Percentiles rank a stretch among this genome's conserved stretches.
phyloP scores from a whole-genome alignment of 169 alveolate genomes.

The Eimeria zaria region DNA sequence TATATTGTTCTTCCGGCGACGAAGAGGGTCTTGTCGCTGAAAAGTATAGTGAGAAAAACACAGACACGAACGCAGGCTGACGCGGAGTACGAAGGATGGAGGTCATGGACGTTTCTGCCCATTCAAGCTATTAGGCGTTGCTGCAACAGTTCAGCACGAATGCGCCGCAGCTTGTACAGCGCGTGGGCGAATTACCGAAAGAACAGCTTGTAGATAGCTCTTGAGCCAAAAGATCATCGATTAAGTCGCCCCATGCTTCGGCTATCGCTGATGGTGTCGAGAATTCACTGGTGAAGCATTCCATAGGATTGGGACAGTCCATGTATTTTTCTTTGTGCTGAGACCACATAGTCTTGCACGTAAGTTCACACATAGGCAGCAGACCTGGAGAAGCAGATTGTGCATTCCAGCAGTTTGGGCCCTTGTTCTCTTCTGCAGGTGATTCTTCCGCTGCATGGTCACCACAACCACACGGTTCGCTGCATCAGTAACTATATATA shows the following conservation, averaged over 20 bases:
- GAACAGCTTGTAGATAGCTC: conserved; percentile 39
- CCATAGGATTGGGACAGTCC: neutral
- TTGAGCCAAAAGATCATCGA: conserved; percentile 6
- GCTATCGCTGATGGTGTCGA: neutral
- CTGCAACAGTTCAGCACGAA: neutral
- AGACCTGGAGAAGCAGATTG: conserved; percentile 27
- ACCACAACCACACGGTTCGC: neutral
- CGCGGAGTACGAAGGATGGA: neutral
- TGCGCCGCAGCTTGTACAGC: neutral
- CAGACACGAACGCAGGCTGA: neutral
- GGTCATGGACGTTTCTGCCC: neutral
- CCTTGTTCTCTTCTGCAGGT: neutral
- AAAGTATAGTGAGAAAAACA: neutral
- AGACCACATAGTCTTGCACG: conserved; percentile 41
- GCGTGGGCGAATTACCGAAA: neutral
- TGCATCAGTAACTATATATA: neutral
- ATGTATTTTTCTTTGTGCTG: neutral
- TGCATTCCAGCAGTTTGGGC: conserved; percentile 46
- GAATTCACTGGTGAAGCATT: conserved; percentile 35
- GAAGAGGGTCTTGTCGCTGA: conserved; percentile 11
- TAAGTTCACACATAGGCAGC: conserved; percentile 6
- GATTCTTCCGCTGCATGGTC: neutral
- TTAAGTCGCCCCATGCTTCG: neutral
- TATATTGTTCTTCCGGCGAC: conserved; percentile 8
- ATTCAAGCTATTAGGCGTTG: neutral